A percentile compares a stretch with the other conserved stretches of the same genome.
These are phyloP conservation scores for Linnemannia schmuckeri DNA, from an alignment of 192 early-diverging fungal genomes.

Conservation along the genomic window DNA sequence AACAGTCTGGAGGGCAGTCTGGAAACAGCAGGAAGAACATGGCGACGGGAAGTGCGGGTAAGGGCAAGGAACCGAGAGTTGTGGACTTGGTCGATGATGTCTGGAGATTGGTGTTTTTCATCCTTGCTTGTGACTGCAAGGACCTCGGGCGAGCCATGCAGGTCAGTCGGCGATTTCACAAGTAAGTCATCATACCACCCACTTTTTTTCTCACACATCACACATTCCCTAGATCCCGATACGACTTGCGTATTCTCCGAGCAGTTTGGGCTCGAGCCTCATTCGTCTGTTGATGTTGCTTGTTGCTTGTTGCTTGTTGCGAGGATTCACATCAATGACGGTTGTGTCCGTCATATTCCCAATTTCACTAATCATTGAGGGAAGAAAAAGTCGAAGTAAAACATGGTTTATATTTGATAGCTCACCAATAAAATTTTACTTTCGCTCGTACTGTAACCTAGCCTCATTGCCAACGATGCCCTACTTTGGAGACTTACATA, in stretches of 20 bases:
- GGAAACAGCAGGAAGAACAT: not conserved
- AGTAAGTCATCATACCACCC: conserved; percentile 9
- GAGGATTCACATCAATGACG: not conserved
- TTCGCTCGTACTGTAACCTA: not conserved
- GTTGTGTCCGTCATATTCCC: conserved; percentile 2
- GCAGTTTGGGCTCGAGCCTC: not conserved
- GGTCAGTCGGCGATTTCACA: conserved; percentile 38
- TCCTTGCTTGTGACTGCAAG: conserved; percentile 38
- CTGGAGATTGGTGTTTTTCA: conserved; percentile 40
- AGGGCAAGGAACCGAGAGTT: not conserved
- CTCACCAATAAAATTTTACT: not conserved
- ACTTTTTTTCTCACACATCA: not conserved
- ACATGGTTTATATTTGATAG: no score
- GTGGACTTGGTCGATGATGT: conserved; percentile 44
- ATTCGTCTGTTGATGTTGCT: not conserved
- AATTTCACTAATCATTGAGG: conserved; percentile 5
- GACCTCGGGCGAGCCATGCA: conserved; percentile 36
- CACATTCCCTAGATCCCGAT: not conserved
- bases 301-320: not conserved
- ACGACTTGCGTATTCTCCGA: not conserved
- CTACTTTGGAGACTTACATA: conserved; percentile 43
- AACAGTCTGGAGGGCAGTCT: not conserved
- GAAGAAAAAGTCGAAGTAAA: not conserved
- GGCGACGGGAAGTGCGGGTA: not conserved
- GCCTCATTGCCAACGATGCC: conserved; percentile 43